Evolutionary conservation across 257 asterid genomes (phyloP).

Genomic region (Buddleja alternifolia): DNA sequence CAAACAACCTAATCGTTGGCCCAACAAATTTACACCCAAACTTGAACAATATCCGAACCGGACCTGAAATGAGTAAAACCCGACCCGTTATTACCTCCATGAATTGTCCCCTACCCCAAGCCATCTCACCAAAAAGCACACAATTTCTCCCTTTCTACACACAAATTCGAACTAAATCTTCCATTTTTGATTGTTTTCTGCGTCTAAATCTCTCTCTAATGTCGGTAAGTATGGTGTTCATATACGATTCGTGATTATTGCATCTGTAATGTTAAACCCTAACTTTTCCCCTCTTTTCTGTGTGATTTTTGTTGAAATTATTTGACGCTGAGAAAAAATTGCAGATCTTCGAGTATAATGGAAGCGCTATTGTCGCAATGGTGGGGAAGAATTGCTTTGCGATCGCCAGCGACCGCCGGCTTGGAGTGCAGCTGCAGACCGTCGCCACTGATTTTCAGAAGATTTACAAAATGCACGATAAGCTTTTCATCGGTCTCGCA

Average conservation of each 20-base stretch:
- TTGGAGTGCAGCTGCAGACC: slow-evolving; percentile 94
- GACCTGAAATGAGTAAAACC: neutral
- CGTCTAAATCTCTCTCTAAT: slow-evolving; percentile 30
- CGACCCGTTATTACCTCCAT: slow-evolving; percentile 19
- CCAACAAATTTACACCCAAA: neutral
- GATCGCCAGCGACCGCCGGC: slow-evolving; percentile 86
- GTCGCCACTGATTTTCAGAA: slow-evolving; percentile 86
- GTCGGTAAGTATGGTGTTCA: slow-evolving; percentile 54
- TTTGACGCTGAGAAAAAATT: slow-evolving; percentile 8
- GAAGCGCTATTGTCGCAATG: slow-evolving; percentile 96
- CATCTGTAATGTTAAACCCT: slow-evolving; percentile 25
- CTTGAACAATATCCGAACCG: neutral
- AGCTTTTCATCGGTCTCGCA: slow-evolving; percentile 82
- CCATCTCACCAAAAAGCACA: slow-evolving; percentile 12
- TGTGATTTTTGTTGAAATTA: slow-evolving; percentile 1
- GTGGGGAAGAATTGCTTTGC: slow-evolving; percentile 96
- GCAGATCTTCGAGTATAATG: slow-evolving; percentile 98
- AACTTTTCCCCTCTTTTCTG: neutral
- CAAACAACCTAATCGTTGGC: neutral
- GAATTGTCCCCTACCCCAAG: slow-evolving; percentile 38
- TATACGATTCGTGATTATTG: neutral
- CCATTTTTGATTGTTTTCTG: slow-evolving; percentile 12
- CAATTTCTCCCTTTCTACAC: neutral
- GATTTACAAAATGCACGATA: slow-evolving; percentile 77
- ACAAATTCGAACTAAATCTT: neutral